A percentile compares a stretch with the other conserved stretches of the same genome.
Conservation (phyloP, 257 asterid genomes). For the Cinchona pubescens region DNA sequence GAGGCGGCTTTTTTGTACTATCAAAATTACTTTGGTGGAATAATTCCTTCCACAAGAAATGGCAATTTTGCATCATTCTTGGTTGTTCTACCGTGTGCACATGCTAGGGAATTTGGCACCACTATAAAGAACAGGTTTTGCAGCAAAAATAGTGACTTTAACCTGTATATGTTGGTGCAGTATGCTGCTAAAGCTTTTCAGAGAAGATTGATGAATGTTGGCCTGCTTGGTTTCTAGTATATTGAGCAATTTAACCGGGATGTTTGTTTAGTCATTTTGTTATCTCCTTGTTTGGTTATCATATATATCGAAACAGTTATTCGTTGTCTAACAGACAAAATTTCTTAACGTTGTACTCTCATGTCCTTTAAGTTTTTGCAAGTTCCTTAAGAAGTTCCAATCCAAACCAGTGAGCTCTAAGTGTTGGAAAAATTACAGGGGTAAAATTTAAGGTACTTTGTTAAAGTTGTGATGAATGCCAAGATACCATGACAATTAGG, state of each 20-base stretch:
- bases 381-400: no score
- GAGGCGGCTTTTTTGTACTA: background rate
- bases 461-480: background rate
- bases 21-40: background rate
- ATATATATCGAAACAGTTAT: no score
- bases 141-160: background rate
- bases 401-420: background rate
- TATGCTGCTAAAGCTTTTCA: background rate
- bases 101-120: background rate
- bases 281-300: background rate
- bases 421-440: no score
- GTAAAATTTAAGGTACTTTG: no score
- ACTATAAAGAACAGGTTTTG: background rate
- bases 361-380: background rate
- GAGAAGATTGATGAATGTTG: background rate
- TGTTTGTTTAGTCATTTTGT: background rate
- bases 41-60: background rate
- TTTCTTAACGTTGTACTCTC: background rate
- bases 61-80: background rate
- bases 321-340: background rate
- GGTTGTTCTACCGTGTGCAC: background rate
- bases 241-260: background rate
- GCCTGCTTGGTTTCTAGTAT: background rate
- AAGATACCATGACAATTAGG: background rate
- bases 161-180: background rate